A percentile compares a stretch with the other conserved stretches of the same genome.
Evolutionary conservation across 805 yeast species (phyloP).

Genomic region (Sungouiozyma ichnusensis): DNA sequence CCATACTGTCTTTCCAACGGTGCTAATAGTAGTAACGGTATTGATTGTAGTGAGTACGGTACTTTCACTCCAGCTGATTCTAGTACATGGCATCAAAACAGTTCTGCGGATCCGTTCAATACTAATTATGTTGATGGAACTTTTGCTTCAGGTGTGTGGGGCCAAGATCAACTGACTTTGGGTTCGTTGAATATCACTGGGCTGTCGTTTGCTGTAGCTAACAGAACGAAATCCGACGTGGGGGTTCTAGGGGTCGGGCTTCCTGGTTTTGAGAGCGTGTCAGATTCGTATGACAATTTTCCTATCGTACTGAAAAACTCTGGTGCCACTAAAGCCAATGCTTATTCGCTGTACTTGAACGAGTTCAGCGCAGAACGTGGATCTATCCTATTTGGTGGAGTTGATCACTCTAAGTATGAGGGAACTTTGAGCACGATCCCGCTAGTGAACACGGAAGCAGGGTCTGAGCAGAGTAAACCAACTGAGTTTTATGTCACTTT

Average conservation of each 20-base stretch:
- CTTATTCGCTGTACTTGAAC: conserved; percentile 39
- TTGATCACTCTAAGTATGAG: conserved; percentile 31
- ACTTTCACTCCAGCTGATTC: conserved; percentile 30
- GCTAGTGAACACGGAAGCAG: conserved; percentile 14
- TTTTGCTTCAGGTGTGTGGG: conserved; percentile 45
- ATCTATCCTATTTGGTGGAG: conserved; percentile 34
- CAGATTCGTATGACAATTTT: conserved; percentile 13
- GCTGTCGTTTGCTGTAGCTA: conserved; percentile 24
- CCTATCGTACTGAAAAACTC: conserved; percentile 12
- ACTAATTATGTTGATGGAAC: conserved; percentile 44
- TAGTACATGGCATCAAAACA: conserved; percentile 25
- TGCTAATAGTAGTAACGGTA: neutral
- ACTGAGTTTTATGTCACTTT: conserved; percentile 28
- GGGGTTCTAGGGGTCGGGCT: conserved; percentile 45
- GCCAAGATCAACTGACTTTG: conserved; percentile 29
- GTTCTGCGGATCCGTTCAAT: conserved; percentile 28
- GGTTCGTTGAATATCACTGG: conserved; percentile 41
- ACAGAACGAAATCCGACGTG: conserved; percentile 28
- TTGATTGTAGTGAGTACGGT: conserved; percentile 33
- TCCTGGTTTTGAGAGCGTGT: conserved; percentile 54
- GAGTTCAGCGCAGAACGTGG: conserved; percentile 34
- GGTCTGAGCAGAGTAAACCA: conserved; percentile 10
- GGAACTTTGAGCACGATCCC: conserved; percentile 29
- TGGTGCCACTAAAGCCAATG: conserved; percentile 35
- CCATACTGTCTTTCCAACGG: conserved; percentile 17